Evolutionary conservation across 371 early-diverging fungal genomes (phyloP).

Genomic region (Rhizopus microsporus): DNA sequence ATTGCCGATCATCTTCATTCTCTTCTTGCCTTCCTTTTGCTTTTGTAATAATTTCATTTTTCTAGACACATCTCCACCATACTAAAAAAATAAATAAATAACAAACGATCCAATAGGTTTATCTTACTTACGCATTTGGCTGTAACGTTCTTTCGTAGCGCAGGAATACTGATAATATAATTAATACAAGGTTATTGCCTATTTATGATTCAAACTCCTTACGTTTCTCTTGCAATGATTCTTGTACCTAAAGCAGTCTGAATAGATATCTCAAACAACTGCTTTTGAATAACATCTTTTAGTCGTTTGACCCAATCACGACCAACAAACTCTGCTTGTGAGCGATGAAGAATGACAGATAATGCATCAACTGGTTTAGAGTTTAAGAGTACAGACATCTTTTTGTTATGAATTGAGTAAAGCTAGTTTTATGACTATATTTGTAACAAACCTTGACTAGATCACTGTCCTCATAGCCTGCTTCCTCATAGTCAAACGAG

Average conservation of each 20-base stretch:
- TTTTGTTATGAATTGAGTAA: neutral
- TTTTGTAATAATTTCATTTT: conserved; percentile 91
- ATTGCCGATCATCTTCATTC: conserved; percentile 78
- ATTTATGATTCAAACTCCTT: conserved; percentile 14
- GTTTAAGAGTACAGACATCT: conserved; percentile 90
- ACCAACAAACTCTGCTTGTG: conserved; percentile 71
- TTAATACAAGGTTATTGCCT: neutral
- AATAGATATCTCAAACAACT: conserved; percentile 92
- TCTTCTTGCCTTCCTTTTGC: conserved; percentile 89
- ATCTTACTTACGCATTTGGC: conserved; percentile 82
- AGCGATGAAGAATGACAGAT: conserved; percentile 84
- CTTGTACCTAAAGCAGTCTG: conserved; percentile 85
- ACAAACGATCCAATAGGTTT: neutral
- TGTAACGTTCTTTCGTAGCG: conserved; percentile 91
- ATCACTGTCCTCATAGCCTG: conserved; percentile 85
- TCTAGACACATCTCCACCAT: conserved; percentile 92
- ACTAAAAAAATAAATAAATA: conserved; percentile 41
- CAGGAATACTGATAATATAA: conserved; percentile 54
- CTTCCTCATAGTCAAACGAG: conserved; percentile 95
- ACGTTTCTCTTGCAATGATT: conserved; percentile 89
- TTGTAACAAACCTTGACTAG: conserved; percentile 81
- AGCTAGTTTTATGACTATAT: conserved; percentile 19
- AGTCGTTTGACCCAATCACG: conserved; percentile 82
- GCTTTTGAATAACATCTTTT: conserved; percentile 82
- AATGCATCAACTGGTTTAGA: conserved; percentile 92